These are phyloP conservation scores for Sugiyamaella valdiviana DNA, from an alignment of 805 yeast genomes.

Conservation along the genomic window DNA sequence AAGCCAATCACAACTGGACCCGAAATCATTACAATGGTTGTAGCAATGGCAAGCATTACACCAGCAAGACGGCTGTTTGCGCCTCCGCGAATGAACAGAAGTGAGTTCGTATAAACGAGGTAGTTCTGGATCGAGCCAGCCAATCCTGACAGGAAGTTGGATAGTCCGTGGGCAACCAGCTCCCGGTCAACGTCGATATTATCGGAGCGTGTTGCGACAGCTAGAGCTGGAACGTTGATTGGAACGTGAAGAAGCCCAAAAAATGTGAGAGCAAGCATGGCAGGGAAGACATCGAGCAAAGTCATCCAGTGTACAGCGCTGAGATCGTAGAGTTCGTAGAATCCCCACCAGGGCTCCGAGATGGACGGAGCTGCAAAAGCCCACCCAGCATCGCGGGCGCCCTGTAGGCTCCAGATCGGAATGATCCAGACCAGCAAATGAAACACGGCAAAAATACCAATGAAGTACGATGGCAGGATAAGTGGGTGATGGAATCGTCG, in stretches of 20 bases:
- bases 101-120: slow-evolving; percentile 88
- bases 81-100: slow-evolving; percentile 87
- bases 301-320: slow-evolving; percentile 67
- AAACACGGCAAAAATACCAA: slow-evolving; percentile 59
- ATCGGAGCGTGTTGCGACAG: slow-evolving; percentile 78
- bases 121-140: slow-evolving; percentile 90
- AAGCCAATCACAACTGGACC: slow-evolving; percentile 93
- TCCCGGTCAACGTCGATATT: slow-evolving; percentile 84
- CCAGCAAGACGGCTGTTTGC: slow-evolving; percentile 90
- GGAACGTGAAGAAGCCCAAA: slow-evolving; percentile 96
- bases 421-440: slow-evolving; percentile 60
- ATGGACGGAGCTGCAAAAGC: slow-evolving; percentile 62
- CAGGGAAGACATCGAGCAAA: slow-evolving; percentile 66
- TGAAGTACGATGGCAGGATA: slow-evolving; percentile 75
- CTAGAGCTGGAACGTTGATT: slow-evolving; percentile 94
- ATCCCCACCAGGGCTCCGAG: slow-evolving; percentile 80
- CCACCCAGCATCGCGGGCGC: slow-evolving; percentile 75
- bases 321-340: slow-evolving; percentile 69
- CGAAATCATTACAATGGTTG: slow-evolving; percentile 69
- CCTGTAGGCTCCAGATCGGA: slow-evolving; percentile 57
- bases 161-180: slow-evolving; percentile 88
- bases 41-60: slow-evolving; percentile 75
- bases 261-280: slow-evolving; percentile 92
- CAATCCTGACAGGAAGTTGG: slow-evolving; percentile 78
- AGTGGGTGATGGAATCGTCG: slow-evolving; percentile 60